A percentile compares a stretch with the other conserved stretches of the same genome.
These are phyloP conservation scores for Beta corolliflora DNA, from an alignment of 179 eudicot species.

Conservation along the genomic window DNA sequence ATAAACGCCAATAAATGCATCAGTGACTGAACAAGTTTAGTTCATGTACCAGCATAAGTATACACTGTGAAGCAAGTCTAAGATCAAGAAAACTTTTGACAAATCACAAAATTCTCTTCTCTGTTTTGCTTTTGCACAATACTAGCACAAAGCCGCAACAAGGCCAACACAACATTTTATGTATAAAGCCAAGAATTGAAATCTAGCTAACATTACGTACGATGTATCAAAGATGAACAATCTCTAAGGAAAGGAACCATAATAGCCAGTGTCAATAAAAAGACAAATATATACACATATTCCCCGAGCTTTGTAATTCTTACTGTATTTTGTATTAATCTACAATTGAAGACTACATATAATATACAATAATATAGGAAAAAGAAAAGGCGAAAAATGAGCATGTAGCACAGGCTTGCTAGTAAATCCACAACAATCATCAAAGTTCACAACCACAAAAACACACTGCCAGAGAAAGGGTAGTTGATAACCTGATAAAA, in stretches of 20 bases:
- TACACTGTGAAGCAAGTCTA: background rate
- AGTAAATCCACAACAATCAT: background rate
- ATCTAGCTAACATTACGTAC: background rate
- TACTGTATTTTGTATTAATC: too few relatives aligned
- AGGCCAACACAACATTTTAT: too few relatives aligned
- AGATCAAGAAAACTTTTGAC: background rate
- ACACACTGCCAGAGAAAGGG: background rate
- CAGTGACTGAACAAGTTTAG: background rate
- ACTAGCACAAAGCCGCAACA: background rate
- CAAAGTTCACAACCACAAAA: background rate
- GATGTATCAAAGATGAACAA: background rate
- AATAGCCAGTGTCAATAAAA: background rate
- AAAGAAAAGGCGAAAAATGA: background rate
- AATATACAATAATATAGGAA: background rate
- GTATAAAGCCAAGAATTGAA: background rate
- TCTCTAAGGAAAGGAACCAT: background rate
- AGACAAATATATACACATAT: too few relatives aligned
- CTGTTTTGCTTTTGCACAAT: background rate
- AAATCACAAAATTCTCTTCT: background rate
- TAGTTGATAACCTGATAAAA: conserved; percentile 68
- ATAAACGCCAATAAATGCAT: background rate
- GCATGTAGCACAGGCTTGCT: background rate
- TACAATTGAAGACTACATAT: background rate
- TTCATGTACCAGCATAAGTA: background rate
- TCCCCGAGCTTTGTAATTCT: too few relatives aligned